These are phyloP conservation scores for Chimonanthus praecox DNA, from an alignment of 164 flowering plant genomes.

Conservation along the genomic window DNA sequence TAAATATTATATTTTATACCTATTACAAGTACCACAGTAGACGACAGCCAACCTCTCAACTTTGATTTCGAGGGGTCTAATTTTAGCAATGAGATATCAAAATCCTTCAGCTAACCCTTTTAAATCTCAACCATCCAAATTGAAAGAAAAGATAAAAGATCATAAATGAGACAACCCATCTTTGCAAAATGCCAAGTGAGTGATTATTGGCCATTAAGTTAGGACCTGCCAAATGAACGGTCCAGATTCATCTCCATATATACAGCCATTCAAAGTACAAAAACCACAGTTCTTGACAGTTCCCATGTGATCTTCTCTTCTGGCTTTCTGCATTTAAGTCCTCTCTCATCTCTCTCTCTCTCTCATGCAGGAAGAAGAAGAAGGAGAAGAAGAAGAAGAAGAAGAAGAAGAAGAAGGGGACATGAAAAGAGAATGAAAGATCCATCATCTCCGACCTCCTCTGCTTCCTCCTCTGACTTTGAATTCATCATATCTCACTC, in stretches of 20 bases:
- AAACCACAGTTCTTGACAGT: neutral
- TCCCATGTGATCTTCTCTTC: constrained; percentile 1
- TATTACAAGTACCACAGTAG: no score
- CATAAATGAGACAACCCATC: no score
- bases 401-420: neutral
- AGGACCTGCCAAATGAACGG: neutral
- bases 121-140: no score
- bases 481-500: constrained; percentile 77
- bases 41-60: no score
- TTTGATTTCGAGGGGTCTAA: no score
- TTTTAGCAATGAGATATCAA: no score
- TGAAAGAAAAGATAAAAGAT: no score
- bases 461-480: constrained; percentile 84
- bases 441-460: constrained; percentile 29
- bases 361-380: neutral
- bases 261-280: neutral
- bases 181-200: no score
- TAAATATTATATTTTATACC: no score
- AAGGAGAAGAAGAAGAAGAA: neutral
- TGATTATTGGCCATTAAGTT: no score
- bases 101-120: no score
- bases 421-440: neutral
- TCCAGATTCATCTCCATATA: neutral
- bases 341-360: neutral
- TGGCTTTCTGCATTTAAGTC: neutral